Evolutionary conservation across 768 basidiomycete genomes (phyloP).

Genomic region (Suillus fuscotomentosus): DNA sequence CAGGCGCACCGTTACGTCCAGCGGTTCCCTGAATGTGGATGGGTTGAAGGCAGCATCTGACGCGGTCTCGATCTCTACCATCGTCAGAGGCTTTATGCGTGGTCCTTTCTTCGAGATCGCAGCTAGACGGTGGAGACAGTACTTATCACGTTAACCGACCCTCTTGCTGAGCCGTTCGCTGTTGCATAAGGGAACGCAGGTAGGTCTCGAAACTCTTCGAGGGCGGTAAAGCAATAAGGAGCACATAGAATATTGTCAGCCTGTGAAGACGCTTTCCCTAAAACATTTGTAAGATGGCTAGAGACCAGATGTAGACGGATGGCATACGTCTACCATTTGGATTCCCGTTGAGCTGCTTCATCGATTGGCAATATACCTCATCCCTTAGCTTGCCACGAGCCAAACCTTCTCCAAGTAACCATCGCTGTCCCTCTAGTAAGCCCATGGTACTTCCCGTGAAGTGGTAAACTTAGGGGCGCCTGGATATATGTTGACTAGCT

Average conservation of each 20-base stretch:
- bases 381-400: slow-evolving; percentile 82
- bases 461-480: slow-evolving; percentile 65
- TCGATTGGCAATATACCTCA: slow-evolving; percentile 89
- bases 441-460: slow-evolving; percentile 32
- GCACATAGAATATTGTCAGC: slow-evolving; percentile 89
- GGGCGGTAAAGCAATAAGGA: slow-evolving; percentile 89
- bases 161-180: slow-evolving; percentile 62
- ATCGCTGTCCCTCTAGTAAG: slow-evolving; percentile 81
- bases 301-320: not conserved
- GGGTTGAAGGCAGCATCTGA: slow-evolving; percentile 96
- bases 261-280: slow-evolving; percentile 85
- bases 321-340: slow-evolving; percentile 61
- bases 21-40: slow-evolving; percentile 88
- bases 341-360: slow-evolving; percentile 89
- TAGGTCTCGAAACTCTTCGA: slow-evolving; percentile 91
- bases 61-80: slow-evolving; percentile 89
- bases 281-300: not conserved
- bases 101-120: slow-evolving; percentile 83
- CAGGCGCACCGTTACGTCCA: slow-evolving; percentile 78
- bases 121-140: slow-evolving; percentile 74
- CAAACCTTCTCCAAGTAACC: slow-evolving; percentile 80
- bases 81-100: slow-evolving; percentile 76
- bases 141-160: slow-evolving; percentile 87
- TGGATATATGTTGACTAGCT: slow-evolving; percentile 21
- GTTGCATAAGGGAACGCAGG: slow-evolving; percentile 75